These are phyloP conservation scores for Pseudogymnoascus sp. DNA, from an alignment of 2,329 filamentous ascomycete species.

Conservation along the genomic window DNA sequence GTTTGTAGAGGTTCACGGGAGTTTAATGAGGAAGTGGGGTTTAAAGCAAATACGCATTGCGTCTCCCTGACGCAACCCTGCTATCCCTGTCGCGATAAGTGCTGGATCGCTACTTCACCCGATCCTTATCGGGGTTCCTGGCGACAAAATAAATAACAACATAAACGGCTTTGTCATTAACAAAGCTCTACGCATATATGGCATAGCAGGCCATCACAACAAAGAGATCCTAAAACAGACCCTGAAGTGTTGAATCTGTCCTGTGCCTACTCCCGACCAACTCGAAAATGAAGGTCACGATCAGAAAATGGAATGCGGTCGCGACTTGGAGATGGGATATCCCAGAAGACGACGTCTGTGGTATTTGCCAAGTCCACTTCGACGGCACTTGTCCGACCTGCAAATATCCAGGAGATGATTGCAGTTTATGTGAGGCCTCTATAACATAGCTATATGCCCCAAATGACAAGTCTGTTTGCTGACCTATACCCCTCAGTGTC, in stretches of 20 bases:
- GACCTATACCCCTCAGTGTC: slow-evolving; percentile 54
- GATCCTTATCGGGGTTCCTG: neutral
- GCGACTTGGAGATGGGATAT: slow-evolving; percentile 98
- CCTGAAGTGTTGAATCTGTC: neutral
- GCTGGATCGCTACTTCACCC: slow-evolving; percentile 2
- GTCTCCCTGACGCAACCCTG: slow-evolving; percentile 7
- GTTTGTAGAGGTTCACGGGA: neutral
- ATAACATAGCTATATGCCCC: neutral
- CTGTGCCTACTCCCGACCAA: neutral
- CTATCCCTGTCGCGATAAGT: slow-evolving; percentile 4
- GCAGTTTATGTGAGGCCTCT: slow-evolving; percentile 70
- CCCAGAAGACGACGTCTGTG: slow-evolving; percentile 93
- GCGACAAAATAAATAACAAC: neutral
- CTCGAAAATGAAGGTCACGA: slow-evolving; percentile 79
- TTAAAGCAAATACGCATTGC: neutral
- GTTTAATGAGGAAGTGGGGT: slow-evolving; percentile 11
- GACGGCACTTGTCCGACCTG: slow-evolving; percentile 96
- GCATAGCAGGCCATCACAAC: neutral
- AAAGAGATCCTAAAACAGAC: neutral
- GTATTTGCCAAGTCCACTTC: slow-evolving; percentile 96
- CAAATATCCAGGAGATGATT: slow-evolving; percentile 96
- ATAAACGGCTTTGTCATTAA: neutral
- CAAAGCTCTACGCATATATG: neutral
- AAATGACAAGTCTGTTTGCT: neutral
- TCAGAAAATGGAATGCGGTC: slow-evolving; percentile 87